Evolutionary conservation across 1,284 basidiomycete genomes (phyloP).

Genomic region (Sanghuangporus baumii): DNA sequence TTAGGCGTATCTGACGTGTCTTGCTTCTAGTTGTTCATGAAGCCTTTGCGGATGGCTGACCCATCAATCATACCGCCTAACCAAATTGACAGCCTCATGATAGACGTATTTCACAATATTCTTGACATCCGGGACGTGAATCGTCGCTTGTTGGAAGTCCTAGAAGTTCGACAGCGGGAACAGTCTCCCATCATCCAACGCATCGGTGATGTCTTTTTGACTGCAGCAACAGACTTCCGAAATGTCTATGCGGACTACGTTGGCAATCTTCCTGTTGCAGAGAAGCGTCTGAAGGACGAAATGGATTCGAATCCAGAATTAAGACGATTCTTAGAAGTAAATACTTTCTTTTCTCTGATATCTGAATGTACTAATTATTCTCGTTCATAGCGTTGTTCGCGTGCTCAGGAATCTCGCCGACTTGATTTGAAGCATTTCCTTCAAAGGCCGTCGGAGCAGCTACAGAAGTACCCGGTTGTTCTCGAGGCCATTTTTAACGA

Average conservation of each 20-base stretch:
- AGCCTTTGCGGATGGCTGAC: slow-evolving; percentile 61
- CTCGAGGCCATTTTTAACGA: slow-evolving; percentile 83
- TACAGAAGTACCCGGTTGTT: slow-evolving; percentile 86
- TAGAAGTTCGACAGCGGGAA: slow-evolving; percentile 86
- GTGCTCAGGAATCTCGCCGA: slow-evolving; percentile 66
- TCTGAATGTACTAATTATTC: slow-evolving; percentile 9
- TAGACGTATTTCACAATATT: slow-evolving; percentile 85
- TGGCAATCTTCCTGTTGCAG: slow-evolving; percentile 80
- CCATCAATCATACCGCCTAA: slow-evolving; percentile 68
- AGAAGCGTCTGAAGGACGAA: slow-evolving; percentile 83
- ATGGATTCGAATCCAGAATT: slow-evolving; percentile 79
- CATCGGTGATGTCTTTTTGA: slow-evolving; percentile 89
- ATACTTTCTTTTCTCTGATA: slow-evolving; percentile 18
- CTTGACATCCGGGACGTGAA: slow-evolving; percentile 81
- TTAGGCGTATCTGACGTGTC: slow-evolving; percentile 3
- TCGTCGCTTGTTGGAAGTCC: slow-evolving; percentile 72
- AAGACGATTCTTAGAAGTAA: slow-evolving; percentile 82
- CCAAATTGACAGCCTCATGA: slow-evolving; percentile 76
- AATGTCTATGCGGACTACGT: slow-evolving; percentile 84
- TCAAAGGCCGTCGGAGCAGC: slow-evolving; percentile 80
- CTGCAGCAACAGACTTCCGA: slow-evolving; percentile 85
- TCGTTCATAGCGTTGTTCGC: slow-evolving; percentile 47
- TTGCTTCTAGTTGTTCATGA: slow-evolving; percentile 62
- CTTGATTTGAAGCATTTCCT: slow-evolving; percentile 86
- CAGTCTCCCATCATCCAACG: slow-evolving; percentile 78